These are phyloP conservation scores for Leucogyrophana mollusca DNA, from an alignment of 768 basidiomycete genomes.

Conservation along the genomic window DNA sequence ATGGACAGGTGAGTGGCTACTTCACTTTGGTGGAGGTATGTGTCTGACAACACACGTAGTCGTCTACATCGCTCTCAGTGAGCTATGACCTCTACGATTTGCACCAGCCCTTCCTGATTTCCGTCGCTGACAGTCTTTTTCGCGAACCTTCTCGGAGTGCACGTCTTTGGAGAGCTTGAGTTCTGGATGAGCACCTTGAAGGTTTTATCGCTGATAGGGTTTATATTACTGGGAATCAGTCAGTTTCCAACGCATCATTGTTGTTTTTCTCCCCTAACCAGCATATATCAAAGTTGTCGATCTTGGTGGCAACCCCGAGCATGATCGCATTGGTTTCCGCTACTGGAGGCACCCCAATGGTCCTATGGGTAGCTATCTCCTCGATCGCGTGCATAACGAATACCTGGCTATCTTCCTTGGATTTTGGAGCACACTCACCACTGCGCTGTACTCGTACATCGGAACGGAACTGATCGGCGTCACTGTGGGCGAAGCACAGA, in stretches of 20 bases:
- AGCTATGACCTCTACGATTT: constrained; percentile 12
- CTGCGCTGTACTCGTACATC: constrained; percentile 70
- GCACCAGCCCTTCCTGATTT: not conserved
- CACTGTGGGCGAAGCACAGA: constrained; percentile 56
- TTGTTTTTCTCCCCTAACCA: constrained; percentile 26
- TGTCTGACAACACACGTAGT: constrained; percentile 28
- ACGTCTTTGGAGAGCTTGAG: constrained; percentile 71
- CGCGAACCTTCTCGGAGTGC: constrained; percentile 62
- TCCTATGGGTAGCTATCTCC: constrained; percentile 56
- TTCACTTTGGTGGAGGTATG: not conserved
- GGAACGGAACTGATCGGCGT: constrained; percentile 80
- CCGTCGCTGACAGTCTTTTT: constrained; percentile 3
- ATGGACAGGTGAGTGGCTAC: constrained; percentile 54
- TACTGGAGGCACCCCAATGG: constrained; percentile 51
- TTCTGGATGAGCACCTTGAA: constrained; percentile 76
- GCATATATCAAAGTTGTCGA: constrained; percentile 63
- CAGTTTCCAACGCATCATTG: constrained; percentile 34
- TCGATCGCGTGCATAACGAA: constrained; percentile 45
- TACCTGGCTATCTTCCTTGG: constrained; percentile 59
- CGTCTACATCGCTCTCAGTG: constrained; percentile 58
- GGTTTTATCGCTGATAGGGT: constrained; percentile 37
- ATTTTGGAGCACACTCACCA: constrained; percentile 71
- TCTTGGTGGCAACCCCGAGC: constrained; percentile 47
- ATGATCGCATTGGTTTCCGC: constrained; percentile 36
- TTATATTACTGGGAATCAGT: constrained; percentile 31